phyloP scores from a whole-genome alignment of 305 asterid species.

The Fraxinus baroniana region DNA sequence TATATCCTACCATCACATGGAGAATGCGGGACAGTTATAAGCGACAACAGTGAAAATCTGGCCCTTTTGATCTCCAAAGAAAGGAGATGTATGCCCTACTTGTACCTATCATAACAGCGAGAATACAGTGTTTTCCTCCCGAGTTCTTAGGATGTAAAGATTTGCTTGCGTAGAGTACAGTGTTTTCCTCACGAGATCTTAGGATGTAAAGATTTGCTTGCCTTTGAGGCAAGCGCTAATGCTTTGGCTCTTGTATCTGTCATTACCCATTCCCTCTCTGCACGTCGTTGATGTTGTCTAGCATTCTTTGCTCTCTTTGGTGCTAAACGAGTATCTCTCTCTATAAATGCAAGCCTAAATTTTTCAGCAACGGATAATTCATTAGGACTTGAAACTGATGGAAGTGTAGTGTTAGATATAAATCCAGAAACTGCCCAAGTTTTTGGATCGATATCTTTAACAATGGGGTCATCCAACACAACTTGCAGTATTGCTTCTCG shows the following conservation, averaged over 20 bases:
- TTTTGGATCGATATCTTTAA: slow-evolving; percentile 65
- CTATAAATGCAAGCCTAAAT: slow-evolving; percentile 82
- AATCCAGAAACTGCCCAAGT: slow-evolving; percentile 70
- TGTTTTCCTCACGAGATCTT: slow-evolving; percentile 30
- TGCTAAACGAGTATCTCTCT: slow-evolving; percentile 85
- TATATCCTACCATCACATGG: background rate
- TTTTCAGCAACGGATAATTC: slow-evolving; percentile 82
- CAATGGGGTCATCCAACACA: slow-evolving; percentile 58
- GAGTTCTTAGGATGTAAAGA: slow-evolving; percentile 45
- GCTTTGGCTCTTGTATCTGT: slow-evolving; percentile 70
- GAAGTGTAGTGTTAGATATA: slow-evolving; percentile 20
- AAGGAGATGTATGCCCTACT: background rate
- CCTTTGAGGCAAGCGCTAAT: slow-evolving; percentile 70
- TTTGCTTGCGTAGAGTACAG: slow-evolving; percentile 32
- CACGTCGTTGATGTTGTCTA: slow-evolving; percentile 85
- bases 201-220: slow-evolving; percentile 47
- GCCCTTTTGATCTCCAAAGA: background rate
- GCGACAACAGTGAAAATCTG: background rate
- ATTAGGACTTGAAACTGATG: slow-evolving; percentile 31
- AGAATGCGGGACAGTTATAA: background rate
- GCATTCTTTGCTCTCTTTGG: slow-evolving; percentile 96
- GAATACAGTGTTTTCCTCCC: slow-evolving; percentile 8
- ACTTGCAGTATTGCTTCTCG: slow-evolving; percentile 58
- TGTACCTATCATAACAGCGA: background rate
- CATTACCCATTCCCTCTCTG: slow-evolving; percentile 72